phyloP scores from a whole-genome alignment of 164 flowering plant species.

The Nelumbo lutea region DNA sequence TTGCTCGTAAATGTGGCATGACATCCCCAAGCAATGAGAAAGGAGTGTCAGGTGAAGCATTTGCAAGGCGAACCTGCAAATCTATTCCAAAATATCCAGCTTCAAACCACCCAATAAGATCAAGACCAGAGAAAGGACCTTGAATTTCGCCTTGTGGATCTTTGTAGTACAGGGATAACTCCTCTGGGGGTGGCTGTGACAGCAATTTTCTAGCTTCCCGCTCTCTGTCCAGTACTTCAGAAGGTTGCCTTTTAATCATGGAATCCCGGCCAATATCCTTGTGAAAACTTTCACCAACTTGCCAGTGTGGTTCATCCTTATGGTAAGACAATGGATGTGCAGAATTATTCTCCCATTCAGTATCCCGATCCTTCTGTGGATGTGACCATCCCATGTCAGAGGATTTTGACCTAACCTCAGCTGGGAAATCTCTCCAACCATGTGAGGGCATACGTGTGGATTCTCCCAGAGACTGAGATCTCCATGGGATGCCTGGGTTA shows the following conservation, averaged over 20 bases:
- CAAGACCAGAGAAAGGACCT: constrained; percentile 92
- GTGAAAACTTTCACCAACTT: constrained; percentile 26
- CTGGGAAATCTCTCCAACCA: constrained; percentile 41
- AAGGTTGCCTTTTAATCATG: constrained; percentile 42
- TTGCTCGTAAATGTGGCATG: constrained; percentile 90
- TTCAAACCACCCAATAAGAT: constrained; percentile 96
- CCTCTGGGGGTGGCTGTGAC: constrained; percentile 65
- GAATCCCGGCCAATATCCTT: constrained; percentile 26
- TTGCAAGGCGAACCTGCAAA: constrained; percentile 64
- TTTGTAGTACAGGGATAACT: constrained; percentile 64
- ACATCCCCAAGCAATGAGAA: constrained; percentile 85
- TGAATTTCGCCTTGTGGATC: constrained; percentile 93
- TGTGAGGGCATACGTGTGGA: constrained; percentile 19
- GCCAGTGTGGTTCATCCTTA: constrained; percentile 40
- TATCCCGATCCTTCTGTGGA: constrained; percentile 37
- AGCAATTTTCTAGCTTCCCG: constrained; percentile 38
- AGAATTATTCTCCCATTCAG: constrained; percentile 30
- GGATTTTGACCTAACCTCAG: constrained; percentile 35
- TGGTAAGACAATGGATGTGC: constrained; percentile 22
- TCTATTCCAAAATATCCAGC: constrained; percentile 94
- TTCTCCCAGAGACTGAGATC: constrained; percentile 44
- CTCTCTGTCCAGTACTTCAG: constrained; percentile 51
- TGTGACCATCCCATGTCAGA: constrained; percentile 45
- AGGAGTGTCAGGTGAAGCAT: constrained; percentile 60
- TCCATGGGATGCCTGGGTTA: constrained; percentile 38